A percentile compares a stretch with the other conserved stretches of the same genome.
phyloP scores from a whole-genome alignment of 1,139 yeast species.

The Candida sojae region DNA sequence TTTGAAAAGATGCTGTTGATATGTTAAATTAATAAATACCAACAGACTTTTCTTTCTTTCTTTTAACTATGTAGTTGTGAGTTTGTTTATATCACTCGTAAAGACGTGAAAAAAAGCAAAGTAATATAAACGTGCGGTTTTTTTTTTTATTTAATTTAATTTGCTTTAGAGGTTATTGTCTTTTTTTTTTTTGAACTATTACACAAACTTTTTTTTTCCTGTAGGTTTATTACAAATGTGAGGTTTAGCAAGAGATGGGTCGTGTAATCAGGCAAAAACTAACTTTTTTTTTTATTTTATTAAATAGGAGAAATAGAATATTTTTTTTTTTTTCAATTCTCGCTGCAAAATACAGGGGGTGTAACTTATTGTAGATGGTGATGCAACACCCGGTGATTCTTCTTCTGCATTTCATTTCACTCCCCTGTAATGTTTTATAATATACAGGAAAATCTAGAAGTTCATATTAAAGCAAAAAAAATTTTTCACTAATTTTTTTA shows the following conservation, averaged over 20 bases:
- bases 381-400: not conserved
- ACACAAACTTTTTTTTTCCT: not conserved
- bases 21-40: slow-evolving; percentile 5
- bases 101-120: not conserved
- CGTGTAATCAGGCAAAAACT: not conserved
- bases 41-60: slow-evolving; percentile 1
- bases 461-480: no score
- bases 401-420: not conserved
- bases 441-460: not conserved
- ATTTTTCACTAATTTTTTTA: no score
- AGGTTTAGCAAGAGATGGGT: not conserved
- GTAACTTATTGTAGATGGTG: not conserved
- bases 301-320: not conserved
- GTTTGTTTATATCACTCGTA: not conserved
- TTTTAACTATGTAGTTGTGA: not conserved
- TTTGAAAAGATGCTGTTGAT: not conserved
- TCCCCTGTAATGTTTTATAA: not conserved
- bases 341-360: not conserved
- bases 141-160: not conserved
- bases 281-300: not conserved
- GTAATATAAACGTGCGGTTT: slow-evolving; percentile 1
- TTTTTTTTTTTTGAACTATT: not conserved
- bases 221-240: not conserved
- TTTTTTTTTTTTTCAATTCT: no score
- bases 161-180: not conserved